Percentiles rank a stretch among this genome's conserved stretches.
Evolutionary conservation across 768 basidiomycete genomes (phyloP).

Genomic region (Austroboletus eburneus): DNA sequence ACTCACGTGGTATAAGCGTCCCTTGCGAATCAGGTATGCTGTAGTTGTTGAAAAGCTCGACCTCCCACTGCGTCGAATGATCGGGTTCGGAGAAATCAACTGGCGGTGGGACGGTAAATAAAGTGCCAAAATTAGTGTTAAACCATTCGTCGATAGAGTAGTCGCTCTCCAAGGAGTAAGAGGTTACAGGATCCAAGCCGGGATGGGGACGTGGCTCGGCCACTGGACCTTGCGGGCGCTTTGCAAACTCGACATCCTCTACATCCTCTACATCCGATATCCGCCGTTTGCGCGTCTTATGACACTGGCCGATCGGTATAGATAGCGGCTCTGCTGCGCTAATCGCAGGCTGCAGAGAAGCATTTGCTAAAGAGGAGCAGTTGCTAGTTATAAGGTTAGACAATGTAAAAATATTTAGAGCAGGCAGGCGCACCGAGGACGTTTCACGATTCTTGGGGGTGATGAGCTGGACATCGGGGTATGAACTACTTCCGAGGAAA

Average conservation of each 20-base stretch:
- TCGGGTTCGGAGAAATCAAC: slow-evolving; percentile 23
- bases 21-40: slow-evolving; percentile 4
- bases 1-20: neutral
- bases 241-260: slow-evolving; percentile 6
- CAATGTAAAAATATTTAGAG: too few species aligned
- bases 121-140: slow-evolving; percentile 13
- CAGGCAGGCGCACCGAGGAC: slow-evolving; percentile 6
- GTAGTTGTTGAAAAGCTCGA: slow-evolving; percentile 32
- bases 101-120: slow-evolving; percentile 23
- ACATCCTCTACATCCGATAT: too few species aligned
- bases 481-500: neutral
- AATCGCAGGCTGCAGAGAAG: too few species aligned
- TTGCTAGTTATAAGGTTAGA: too few species aligned
- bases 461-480: too few species aligned
- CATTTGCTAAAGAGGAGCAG: too few species aligned
- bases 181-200: slow-evolving; percentile 33
- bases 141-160: slow-evolving; percentile 35
- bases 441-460: too few species aligned
- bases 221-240: slow-evolving; percentile 24
- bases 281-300: too few species aligned
- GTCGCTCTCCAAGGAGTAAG: slow-evolving; percentile 13
- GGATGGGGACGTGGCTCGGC: slow-evolving; percentile 19
- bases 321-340: too few species aligned
- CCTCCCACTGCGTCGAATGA: slow-evolving; percentile 23
- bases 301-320: too few species aligned